Base-by-base conservation (phyloP, 768 basidiomycete genomes). In the Psilocybe azurescens region DNA sequence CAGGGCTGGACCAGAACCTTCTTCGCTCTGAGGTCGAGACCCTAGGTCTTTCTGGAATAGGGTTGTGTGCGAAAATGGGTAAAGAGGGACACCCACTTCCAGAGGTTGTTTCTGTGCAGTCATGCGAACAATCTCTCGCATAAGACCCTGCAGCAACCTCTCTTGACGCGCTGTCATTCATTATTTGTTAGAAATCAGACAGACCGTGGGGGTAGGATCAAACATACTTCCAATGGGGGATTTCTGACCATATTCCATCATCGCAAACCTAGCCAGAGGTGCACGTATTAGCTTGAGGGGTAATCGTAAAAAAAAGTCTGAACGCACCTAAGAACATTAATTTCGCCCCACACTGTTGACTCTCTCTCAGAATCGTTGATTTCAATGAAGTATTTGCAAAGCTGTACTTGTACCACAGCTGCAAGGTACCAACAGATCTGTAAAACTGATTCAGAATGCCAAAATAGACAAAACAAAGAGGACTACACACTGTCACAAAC, bases 381-480 rank as follows among this genome's bases (percentile, higher is more conserved):
- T 71, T 94, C 91, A 61, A 95, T 94, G 70, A 88, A 90, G 69
- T 91, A 88, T 70, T 91, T 93, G 82, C 93, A 95, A 41, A 92
- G 79, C 67, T 94, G 92, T 51, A 94, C 87, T 70, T 93, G 89
- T 3, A 94, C 90, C 4, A 91, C 92, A 11, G 93, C 93, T 6
- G 93, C 93, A 14, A 95, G 85, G 74, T 95, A 94, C 93, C 93
- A 95, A 72, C 92, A 93, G 50, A 94, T 94, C 91, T 93, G 62
- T 47, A n/a, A 69, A 54, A 50, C n/a, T 64, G 56, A 59, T 33
- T 58, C 20, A 14, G 59, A 32, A 47, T 59, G 36, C 32, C n/a
- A 59, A 38, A 18, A 55, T 67, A n/a, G 33, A 28, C 56, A 41
- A 28, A 29, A 10, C 41, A 32, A 55, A 61, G 30, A 48, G 47